A percentile compares a stretch with the other conserved stretches of the same genome.
phyloP scores from a whole-genome alignment of 345 rosid genomes.

The Carallia pectinifolia region DNA sequence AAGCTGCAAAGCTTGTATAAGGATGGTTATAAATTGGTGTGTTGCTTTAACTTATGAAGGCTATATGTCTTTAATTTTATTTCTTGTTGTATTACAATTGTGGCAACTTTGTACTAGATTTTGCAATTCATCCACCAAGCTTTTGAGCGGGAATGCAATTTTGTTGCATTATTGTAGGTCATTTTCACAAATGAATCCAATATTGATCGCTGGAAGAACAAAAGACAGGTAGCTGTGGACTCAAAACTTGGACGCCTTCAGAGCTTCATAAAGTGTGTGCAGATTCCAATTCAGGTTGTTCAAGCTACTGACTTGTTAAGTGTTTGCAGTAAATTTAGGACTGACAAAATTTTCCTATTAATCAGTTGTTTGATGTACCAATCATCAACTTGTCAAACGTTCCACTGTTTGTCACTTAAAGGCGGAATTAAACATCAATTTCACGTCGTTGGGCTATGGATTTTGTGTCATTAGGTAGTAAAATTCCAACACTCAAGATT shows the following conservation, averaged over 20 bases:
- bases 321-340: background rate
- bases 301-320: background rate
- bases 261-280: constrained; percentile 63
- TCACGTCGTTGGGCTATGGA: no score
- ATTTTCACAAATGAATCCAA: constrained; percentile 95
- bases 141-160: background rate
- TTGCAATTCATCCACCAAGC: background rate
- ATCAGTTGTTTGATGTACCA: background rate
- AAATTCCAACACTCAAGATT: no score
- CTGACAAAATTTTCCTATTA: background rate
- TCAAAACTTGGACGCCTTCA: constrained; percentile 86
- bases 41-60: constrained; percentile 12
- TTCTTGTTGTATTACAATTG: background rate
- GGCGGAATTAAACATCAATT: no score
- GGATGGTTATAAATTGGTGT: constrained; percentile 91
- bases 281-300: constrained; percentile 87
- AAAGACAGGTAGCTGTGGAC: constrained; percentile 88
- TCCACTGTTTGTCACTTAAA: no score
- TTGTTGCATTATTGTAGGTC: constrained; percentile 40
- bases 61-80: constrained; percentile 4
- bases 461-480: no score
- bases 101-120: background rate
- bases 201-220: constrained; percentile 96
- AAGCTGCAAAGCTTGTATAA: constrained; percentile 66
- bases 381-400: no score